A percentile compares a stretch with the other conserved stretches of the same genome.
These are phyloP conservation scores for Ophiostoma himal-ulmi DNA, from an alignment of 2,329 filamentous ascomycete genomes.

Conservation along the genomic window DNA sequence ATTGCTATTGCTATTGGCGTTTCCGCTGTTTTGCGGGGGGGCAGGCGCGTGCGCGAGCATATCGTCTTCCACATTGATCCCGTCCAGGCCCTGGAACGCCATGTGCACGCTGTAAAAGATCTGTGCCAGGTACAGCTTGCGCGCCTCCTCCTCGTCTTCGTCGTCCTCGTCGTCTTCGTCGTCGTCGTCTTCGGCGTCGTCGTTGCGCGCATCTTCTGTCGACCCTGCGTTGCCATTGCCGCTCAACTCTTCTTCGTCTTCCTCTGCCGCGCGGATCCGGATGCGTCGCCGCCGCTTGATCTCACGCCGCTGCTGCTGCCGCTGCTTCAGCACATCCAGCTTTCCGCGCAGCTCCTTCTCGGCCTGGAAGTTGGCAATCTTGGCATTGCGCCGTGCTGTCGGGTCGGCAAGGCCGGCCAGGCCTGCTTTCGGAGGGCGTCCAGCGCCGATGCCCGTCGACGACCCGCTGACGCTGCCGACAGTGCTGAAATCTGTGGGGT, in stretches of 20 bases:
- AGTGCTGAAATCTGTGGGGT: conserved; percentile 66
- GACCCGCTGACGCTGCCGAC: conserved; percentile 43
- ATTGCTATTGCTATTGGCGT: conserved; percentile 30
- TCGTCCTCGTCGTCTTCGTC: conserved; percentile 36
- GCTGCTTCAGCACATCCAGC: conserved; percentile 54
- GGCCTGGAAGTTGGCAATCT: conserved; percentile 76
- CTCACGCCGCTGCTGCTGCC: conserved; percentile 32
- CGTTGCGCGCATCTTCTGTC: conserved; percentile 27
- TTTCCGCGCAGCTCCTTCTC: conserved; percentile 82
- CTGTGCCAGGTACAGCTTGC: conserved; percentile 71
- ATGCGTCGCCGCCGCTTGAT: conserved; percentile 16
- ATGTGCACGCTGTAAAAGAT: conserved; percentile 68
- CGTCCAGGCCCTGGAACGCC: conserved; percentile 81
- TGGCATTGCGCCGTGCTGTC: conserved; percentile 67
- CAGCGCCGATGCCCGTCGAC: background rate
- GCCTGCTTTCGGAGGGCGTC: conserved; percentile 24
- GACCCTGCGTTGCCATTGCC: background rate
- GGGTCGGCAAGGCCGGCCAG: conserved; percentile 40
- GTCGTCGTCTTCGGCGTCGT: background rate
- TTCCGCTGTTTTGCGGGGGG: conserved; percentile 32
- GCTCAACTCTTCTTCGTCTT: background rate
- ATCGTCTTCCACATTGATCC: conserved; percentile 74
- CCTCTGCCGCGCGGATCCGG: conserved; percentile 8
- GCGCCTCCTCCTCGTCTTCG: conserved; percentile 77
- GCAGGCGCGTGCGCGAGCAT: conserved; percentile 70